Conservation (phyloP, 2,329 filamentous ascomycete genomes). For the Fusarium piperis region DNA sequence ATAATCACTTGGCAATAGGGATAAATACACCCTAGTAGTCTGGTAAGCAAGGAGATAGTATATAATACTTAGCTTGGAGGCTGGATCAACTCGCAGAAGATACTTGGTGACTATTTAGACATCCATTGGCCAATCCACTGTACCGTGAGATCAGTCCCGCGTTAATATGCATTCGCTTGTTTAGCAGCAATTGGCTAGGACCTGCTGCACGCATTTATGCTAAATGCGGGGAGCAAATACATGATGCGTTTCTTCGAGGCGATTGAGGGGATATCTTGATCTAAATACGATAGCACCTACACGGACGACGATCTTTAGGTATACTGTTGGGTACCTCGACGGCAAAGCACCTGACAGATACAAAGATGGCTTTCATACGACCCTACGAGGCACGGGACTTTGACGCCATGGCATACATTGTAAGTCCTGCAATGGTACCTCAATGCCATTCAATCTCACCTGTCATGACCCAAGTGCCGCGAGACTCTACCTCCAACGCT, state of each 20-base stretch:
- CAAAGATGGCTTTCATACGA: constrained; percentile 57
- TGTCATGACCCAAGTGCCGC: constrained; percentile 52
- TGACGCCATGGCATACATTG: constrained; percentile 54
- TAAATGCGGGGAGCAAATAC: neutral
- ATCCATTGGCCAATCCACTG: neutral
- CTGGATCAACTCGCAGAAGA: neutral
- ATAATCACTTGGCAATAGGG: no score
- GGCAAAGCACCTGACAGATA: neutral
- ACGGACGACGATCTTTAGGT: neutral
- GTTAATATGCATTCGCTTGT: neutral
- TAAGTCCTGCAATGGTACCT: constrained; percentile 37
- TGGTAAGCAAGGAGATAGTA: no score
- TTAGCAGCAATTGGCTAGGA: neutral
- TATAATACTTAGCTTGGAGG: neutral
- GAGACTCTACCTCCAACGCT: constrained; percentile 58
- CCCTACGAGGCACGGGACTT: constrained; percentile 52
- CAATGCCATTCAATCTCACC: neutral
- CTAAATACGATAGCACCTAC: neutral
- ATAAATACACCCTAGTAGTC: no score
- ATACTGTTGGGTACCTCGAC: neutral
- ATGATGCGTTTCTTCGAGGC: neutral
- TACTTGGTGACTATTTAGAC: neutral
- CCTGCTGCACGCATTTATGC: neutral
- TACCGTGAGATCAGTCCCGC: neutral
- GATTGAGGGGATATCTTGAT: neutral